These are phyloP conservation scores for Amaranthus tricolor DNA, from an alignment of 179 eudicot species.

Conservation along the genomic window DNA sequence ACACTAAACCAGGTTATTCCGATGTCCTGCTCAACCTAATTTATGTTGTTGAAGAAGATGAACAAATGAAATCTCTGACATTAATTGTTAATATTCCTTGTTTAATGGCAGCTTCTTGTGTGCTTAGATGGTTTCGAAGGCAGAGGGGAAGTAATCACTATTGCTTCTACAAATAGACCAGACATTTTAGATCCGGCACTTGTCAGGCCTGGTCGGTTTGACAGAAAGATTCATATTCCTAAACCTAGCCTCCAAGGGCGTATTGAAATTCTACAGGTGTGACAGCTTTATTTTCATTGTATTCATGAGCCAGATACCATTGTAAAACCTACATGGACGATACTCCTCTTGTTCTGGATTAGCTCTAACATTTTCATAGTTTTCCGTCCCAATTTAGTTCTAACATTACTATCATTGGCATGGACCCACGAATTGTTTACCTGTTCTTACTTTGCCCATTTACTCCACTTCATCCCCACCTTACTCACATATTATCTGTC, in stretches of 20 bases:
- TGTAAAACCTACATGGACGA: too few relatives aligned
- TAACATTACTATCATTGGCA: too few relatives aligned
- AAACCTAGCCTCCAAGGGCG: constrained; percentile 88
- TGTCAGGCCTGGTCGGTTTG: constrained; percentile 93
- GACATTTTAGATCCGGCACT: constrained; percentile 93
- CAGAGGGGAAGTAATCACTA: constrained; percentile 87
- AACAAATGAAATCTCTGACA: not conserved
- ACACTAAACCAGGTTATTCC: constrained; percentile 81
- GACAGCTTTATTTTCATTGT: not conserved
- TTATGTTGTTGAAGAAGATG: constrained; percentile 12
- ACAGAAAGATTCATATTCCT: constrained; percentile 78
- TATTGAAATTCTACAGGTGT: constrained; percentile 71
- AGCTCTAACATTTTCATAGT: too few relatives aligned
- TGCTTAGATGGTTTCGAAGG: constrained; percentile 97
- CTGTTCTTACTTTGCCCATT: too few relatives aligned
- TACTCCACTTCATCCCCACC: too few relatives aligned
- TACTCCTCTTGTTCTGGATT: too few relatives aligned
- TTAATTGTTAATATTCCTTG: constrained; percentile 13
- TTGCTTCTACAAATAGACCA: constrained; percentile 95
- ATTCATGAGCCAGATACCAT: constrained; percentile 8
- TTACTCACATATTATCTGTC: too few relatives aligned
- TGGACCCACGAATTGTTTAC: too few relatives aligned
- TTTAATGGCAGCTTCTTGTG: constrained; percentile 68
- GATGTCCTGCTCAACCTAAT: constrained; percentile 7
- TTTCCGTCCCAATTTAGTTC: too few relatives aligned